Evolutionary conservation across 306 rosid genomes (phyloP), one percentile per base, ranked within the genome.

Genomic region (Hippophae tibetana): DNA sequence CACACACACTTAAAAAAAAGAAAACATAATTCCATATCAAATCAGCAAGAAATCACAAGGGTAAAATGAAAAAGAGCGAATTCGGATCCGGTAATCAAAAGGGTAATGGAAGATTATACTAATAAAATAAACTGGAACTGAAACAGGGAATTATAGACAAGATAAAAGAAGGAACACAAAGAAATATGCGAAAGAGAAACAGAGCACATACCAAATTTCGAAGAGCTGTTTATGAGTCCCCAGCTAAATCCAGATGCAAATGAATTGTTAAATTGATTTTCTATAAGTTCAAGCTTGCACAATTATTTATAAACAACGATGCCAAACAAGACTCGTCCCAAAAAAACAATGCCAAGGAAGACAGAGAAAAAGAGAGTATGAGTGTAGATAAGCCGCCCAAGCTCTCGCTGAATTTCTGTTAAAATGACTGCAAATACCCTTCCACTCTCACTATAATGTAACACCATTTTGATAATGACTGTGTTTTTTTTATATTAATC

Each of bases 81-180:
- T 51, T 14, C 43, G 54, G 85, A 82, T 81, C 81, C 70, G 64
- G 43, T 43, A 56, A 5, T 7, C n/a, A 52, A 4, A 49, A 55
- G 48, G 59, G n/a, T 8, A 14, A 50, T 51, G 46, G 10, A 42
- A 52, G 52, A 50, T 57, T 51, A 48, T 53, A 63, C 56, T 50
- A 27, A 56, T 31, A 26, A 14, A 58, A 58, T 62, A 26, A 58
- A 73, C 51, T 68, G 64, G 54, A 38, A 54, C n/a, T 11, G 69
- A 43, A 10, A 9, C 59, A 41, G 52, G 54, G 13, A n/a, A 47
- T 13, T 13, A 45, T n/a, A 13, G 10, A n/a, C 5, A 13, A 42
- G 42, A 45, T n/a, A 46, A 52, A 23, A 9, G 44, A 26, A 44
- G 7, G 61, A 58, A 18, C 64, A 52, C 54, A 13, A n/a, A 56